A percentile compares a stretch with the other conserved stretches of the same genome.
Evolutionary conservation across 495 filamentous ascomycete genomes (phyloP).

Genomic region (Xylaria acuta): DNA sequence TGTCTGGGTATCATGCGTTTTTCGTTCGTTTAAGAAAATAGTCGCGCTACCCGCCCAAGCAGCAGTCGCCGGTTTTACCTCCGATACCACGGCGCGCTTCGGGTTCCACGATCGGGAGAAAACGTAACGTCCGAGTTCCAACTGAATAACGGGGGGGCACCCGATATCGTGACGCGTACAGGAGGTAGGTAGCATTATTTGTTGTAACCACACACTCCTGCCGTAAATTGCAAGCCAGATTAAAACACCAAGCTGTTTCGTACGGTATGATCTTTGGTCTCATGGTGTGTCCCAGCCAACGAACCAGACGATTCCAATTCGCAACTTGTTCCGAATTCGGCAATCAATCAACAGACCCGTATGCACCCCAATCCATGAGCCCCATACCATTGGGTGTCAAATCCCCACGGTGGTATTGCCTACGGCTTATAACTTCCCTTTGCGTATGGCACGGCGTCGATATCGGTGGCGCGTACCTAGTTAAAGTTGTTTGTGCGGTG

Average conservation of each 20-base stretch:
- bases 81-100: slow-evolving; percentile 17
- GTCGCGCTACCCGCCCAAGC: background rate
- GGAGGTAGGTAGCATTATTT: background rate
- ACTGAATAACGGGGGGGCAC: slow-evolving; percentile 11
- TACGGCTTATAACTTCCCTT: background rate
- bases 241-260: background rate
- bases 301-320: background rate
- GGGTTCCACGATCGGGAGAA: slow-evolving; percentile 21
- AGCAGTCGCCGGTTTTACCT: slow-evolving; percentile 14
- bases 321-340: slow-evolving; percentile 2
- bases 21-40: background rate
- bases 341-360: slow-evolving; percentile 1
- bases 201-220: background rate
- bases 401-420: background rate
- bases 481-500: background rate
- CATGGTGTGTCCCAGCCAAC: background rate
- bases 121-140: slow-evolving; percentile 24
- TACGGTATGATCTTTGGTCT: no score
- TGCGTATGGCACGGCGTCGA: background rate
- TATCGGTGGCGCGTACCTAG: background rate
- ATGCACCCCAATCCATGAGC: slow-evolving; percentile 4
- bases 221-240: background rate
- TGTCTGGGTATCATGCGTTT: background rate
- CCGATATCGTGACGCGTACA: background rate
- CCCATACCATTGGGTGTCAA: background rate